A percentile compares a stretch with the other conserved stretches of the same genome.
phyloP scores from a whole-genome alignment of 345 rosid species.

The Eucalyptus sideroxylon region DNA sequence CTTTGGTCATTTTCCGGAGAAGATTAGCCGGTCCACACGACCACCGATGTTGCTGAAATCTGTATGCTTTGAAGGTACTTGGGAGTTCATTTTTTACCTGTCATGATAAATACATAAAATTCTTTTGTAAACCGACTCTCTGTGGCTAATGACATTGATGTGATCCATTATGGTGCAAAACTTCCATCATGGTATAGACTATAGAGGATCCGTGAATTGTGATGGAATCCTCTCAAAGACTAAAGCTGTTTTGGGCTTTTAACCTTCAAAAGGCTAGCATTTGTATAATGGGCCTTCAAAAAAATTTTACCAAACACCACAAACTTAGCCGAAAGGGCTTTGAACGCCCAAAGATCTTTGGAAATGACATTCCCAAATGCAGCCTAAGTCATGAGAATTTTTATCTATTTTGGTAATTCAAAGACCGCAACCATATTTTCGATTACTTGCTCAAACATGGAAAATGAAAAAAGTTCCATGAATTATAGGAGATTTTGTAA shows the following conservation, averaged over 20 bases:
- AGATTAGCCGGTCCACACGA: constrained; percentile 55
- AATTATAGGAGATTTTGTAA: not conserved
- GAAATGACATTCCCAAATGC: too few species aligned
- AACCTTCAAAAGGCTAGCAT: too few species aligned
- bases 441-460: not conserved
- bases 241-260: too few species aligned
- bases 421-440: not conserved
- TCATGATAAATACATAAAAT: not conserved
- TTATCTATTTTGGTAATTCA: not conserved
- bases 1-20: constrained; percentile 40
- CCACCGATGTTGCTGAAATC: constrained; percentile 46
- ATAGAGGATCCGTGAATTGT: not conserved
- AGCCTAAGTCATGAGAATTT: not conserved
- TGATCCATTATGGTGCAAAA: not conserved
- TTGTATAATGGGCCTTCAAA: too few species aligned
- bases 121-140: not conserved
- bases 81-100: constrained; percentile 51
- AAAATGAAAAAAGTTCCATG: not conserved
- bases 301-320: too few species aligned
- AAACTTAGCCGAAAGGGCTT: too few species aligned
- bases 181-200: not conserved
- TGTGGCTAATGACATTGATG: not conserved
- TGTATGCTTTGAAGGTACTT: constrained; percentile 36
- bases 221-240: not conserved
- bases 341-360: too few species aligned